phyloP scores from a whole-genome alignment of 108 stramenopile species.

The Parietichytrium sp. region DNA sequence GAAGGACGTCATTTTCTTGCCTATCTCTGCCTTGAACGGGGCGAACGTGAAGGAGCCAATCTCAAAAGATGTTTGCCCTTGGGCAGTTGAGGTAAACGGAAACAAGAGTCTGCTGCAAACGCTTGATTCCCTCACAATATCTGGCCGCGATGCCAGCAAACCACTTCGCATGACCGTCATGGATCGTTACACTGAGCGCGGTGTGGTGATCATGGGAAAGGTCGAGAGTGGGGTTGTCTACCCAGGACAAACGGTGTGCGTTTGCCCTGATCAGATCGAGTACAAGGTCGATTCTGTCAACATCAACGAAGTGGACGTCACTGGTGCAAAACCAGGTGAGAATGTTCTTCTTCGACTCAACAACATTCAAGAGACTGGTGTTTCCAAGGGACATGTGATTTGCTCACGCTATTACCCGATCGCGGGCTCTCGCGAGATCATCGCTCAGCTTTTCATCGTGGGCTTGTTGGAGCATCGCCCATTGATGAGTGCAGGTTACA shows the following conservation, averaged over 20 bases:
- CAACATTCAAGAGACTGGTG: constrained; percentile 78
- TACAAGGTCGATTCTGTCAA: constrained; percentile 90
- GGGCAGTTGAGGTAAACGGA: constrained; percentile 73
- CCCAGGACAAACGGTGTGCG: constrained; percentile 77
- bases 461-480: constrained; percentile 93
- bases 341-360: constrained; percentile 89
- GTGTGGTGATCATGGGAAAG: constrained; percentile 96
- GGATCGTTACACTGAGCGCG: constrained; percentile 93
- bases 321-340: constrained; percentile 91
- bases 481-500: constrained; percentile 92
- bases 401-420: constrained; percentile 71
- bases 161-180: constrained; percentile 90
- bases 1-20: constrained; percentile 93
- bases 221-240: constrained; percentile 89
- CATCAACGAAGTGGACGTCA: constrained; percentile 61
- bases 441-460: constrained; percentile 68
- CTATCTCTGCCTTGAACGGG: constrained; percentile 91
- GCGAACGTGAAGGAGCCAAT: constrained; percentile 95
- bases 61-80: constrained; percentile 70
- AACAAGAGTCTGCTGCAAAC: constrained; percentile 78
- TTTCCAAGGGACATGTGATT: constrained; percentile 93
- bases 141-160: constrained; percentile 73
- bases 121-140: constrained; percentile 79
- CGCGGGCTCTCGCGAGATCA: constrained; percentile 59
- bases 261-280: constrained; percentile 86